Base-by-base conservation (phyloP, 2,329 filamentous ascomycete species). In the Calonectria crousiana region DNA sequence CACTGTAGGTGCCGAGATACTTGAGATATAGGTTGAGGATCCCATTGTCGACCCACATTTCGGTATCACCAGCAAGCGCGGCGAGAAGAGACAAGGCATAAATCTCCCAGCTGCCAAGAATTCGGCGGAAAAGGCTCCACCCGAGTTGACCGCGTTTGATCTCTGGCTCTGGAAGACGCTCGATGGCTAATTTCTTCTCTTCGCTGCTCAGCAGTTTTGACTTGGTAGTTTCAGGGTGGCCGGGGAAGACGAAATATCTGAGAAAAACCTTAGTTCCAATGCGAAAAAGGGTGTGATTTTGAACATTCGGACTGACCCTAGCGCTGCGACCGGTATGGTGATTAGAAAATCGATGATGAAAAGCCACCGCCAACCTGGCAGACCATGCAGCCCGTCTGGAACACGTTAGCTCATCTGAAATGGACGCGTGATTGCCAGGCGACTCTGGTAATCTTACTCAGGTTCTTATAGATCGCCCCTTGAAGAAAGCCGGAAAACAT, bases 381-480 rank as follows among this genome's bases (percentile, higher is more conserved):
- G 79, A 0, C 85, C 85, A 28, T 85, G 80, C 8, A 87, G 80
- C 1, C 85, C 87, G 36, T 87, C 82, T 4, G 87, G 79, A 16
- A 44, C 4, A 18, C 14, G 36, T 60, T 60, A 60, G 32, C 10
- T 32, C 4, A 11, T 23, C 6, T 13, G 20, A 41, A 26, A 41
- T 41, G 4, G 11, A 34, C 10, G 18, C n/a, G 18, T 13, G 16
- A 8, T 26, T 6, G 4, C 3, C 11, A 20, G 20, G 11, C 28
- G 16, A 16, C 26, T 30, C 5, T 4, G 13, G 6, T 11, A 2
- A 13, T n/a, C 62, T 49, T 51, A 67, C 67, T 44, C 41, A 80
- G 52, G 36, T 69, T 69, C 6, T 64, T 58, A 0, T 90, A 90
- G 69, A 94, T 92, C 1, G 92, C 90, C 0, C 89, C 89, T 3